Conservation (phyloP, 169 alveolate species). For the Theileria orientalis region DNA sequence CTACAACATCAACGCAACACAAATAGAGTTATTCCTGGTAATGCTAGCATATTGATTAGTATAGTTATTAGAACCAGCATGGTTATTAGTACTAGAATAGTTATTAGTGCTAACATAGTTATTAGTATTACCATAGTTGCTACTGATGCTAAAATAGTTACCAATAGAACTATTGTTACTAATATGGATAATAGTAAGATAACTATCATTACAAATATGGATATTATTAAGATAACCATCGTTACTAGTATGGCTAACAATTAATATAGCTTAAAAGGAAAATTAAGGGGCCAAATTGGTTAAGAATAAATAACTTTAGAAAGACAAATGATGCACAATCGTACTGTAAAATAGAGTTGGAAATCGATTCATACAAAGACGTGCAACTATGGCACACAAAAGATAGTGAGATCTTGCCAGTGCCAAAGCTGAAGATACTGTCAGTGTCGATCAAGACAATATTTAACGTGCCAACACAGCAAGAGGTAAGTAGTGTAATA, state of each 20-base stretch:
- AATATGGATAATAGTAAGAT: too few relatives aligned
- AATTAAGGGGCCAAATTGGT: slow-evolving; percentile 84
- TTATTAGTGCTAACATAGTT: too few relatives aligned
- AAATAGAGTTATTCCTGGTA: slow-evolving; percentile 59
- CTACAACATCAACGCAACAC: slow-evolving; percentile 63
- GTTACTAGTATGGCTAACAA: too few relatives aligned
- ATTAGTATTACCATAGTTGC: too few relatives aligned
- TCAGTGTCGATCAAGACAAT: slow-evolving; percentile 57
- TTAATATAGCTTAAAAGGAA: slow-evolving; percentile 67
- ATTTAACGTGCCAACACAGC: slow-evolving; percentile 56
- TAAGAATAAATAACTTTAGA: slow-evolving; percentile 50
- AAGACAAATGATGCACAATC: slow-evolving; percentile 23
- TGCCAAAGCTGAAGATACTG: slow-evolving; percentile 44
- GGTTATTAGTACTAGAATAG: neutral
- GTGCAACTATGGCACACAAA: slow-evolving; percentile 47
- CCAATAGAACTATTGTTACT: too few relatives aligned
- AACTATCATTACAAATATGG: too few relatives aligned
- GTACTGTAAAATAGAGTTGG: slow-evolving; percentile 55
- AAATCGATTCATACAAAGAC: slow-evolving; percentile 45
- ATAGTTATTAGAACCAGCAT: too few relatives aligned
- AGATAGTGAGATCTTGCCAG: slow-evolving; percentile 40
- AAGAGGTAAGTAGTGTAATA: slow-evolving; percentile 42
- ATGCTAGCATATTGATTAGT: too few relatives aligned
- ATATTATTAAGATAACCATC: too few relatives aligned
- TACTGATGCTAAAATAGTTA: too few relatives aligned